phyloP scores from a whole-genome alignment of 345 rosid genomes.

The Euphorbia lathyris region DNA sequence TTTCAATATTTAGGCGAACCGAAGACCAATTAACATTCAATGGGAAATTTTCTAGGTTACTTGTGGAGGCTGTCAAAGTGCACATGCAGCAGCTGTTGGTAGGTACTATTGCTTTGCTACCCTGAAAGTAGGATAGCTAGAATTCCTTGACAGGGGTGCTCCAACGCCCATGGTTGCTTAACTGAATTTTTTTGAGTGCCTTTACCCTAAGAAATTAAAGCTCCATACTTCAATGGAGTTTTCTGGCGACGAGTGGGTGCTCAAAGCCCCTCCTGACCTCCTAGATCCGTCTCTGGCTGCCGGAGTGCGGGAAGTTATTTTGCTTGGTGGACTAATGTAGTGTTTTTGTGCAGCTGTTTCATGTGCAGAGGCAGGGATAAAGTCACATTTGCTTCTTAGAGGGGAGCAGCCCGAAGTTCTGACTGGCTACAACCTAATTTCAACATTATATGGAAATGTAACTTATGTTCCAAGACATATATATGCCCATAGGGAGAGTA shows the following conservation, averaged over 20 bases:
- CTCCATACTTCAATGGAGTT: too few species aligned
- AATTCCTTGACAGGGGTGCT: too few species aligned
- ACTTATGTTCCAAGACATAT: slow-evolving; percentile 58
- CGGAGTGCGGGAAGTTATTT: not conserved
- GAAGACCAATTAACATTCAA: slow-evolving; percentile 26
- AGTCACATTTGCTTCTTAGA: slow-evolving; percentile 75
- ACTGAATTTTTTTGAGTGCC: too few species aligned
- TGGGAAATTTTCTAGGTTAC: slow-evolving; percentile 65
- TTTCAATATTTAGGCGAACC: slow-evolving; percentile 12
- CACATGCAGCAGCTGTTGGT: slow-evolving; percentile 89
- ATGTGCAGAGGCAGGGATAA: slow-evolving; percentile 81
- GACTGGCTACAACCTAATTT: slow-evolving; percentile 80
- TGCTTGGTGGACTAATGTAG: not conserved
- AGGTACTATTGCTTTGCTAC: slow-evolving; percentile 21
- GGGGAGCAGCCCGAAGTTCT: slow-evolving; percentile 81
- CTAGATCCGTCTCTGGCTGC: too few species aligned
- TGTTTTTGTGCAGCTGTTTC: slow-evolving; percentile 67
- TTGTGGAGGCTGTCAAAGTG: slow-evolving; percentile 96
- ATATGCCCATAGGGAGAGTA: slow-evolving; percentile 58
- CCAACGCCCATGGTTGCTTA: too few species aligned
- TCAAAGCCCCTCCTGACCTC: too few species aligned
- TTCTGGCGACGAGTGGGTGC: too few species aligned
- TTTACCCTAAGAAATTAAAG: too few species aligned
- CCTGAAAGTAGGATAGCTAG: not conserved
- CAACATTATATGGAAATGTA: slow-evolving; percentile 66